phyloP scores from a whole-genome alignment of 352 stramenopile species.

The Phytophthora colocasiae region DNA sequence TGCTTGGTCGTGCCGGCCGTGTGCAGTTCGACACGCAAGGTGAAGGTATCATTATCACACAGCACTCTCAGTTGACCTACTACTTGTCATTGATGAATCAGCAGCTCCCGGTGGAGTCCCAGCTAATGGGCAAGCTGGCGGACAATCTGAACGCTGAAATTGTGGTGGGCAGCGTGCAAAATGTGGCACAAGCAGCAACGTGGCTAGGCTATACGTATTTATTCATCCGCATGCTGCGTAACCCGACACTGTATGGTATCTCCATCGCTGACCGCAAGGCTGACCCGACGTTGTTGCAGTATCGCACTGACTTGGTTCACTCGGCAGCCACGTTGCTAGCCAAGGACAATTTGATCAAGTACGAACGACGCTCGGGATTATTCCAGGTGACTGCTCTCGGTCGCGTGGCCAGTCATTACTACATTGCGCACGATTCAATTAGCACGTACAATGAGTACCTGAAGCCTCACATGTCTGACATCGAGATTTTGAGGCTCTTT shows the following conservation, averaged over 20 bases:
- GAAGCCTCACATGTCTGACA: constrained; percentile 99
- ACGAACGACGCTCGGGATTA: constrained; percentile 95
- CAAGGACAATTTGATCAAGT: constrained; percentile 98
- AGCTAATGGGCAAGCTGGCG: constrained; percentile 96
- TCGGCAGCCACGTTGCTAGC: constrained; percentile 96
- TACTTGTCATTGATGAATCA: constrained; percentile 99
- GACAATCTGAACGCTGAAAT: constrained; percentile 99
- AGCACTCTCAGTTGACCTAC: constrained; percentile 98
- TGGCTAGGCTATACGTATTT: constrained; percentile 99
- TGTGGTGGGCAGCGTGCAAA: constrained; percentile 97
- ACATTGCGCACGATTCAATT: constrained; percentile 99
- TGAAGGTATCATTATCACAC: constrained; percentile 99
- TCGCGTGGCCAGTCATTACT: constrained; percentile 99
- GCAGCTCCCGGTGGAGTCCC: constrained; percentile 99
- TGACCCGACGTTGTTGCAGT: constrained; percentile 95
- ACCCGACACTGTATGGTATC: constrained; percentile 97
- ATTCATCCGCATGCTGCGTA: constrained; percentile 99
- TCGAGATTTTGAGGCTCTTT: constrained; percentile 99
- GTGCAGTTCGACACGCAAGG: constrained; percentile 98
- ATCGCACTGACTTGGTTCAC: constrained; percentile 96
- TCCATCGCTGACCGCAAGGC: constrained; percentile 85
- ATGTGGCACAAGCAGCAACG: constrained; percentile 93
- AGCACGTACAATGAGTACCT: constrained; percentile 98
- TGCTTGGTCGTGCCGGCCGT: constrained; percentile 98
- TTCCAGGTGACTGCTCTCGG: constrained; percentile 98